Evolutionary conservation across 2,329 filamentous ascomycete species (phyloP).

Genomic region (Beauveria australis): DNA sequence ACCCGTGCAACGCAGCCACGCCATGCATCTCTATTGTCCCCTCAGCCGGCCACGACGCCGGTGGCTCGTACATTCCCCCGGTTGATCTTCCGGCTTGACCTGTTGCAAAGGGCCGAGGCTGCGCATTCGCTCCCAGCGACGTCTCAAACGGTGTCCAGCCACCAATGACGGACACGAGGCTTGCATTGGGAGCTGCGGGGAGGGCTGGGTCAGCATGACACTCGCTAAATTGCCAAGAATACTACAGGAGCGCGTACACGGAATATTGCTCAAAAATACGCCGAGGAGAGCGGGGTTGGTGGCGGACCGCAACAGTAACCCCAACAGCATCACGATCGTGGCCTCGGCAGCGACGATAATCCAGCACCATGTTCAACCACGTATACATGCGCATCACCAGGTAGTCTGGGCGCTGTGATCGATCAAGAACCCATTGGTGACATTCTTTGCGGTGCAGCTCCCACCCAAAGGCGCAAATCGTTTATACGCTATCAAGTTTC

Average conservation of each 20-base stretch:
- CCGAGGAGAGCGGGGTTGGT: constrained; percentile 21
- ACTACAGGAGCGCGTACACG: constrained; percentile 8
- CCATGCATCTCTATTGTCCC: constrained; percentile 9
- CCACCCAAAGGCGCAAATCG: constrained; percentile 30
- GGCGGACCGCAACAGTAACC: constrained; percentile 30
- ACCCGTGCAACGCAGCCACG: constrained; percentile 8
- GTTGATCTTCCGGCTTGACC: constrained; percentile 13
- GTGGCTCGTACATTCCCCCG: constrained; percentile 19
- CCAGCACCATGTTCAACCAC: constrained; percentile 40
- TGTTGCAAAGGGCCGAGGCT: constrained; percentile 21
- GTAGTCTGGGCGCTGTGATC: constrained; percentile 26
- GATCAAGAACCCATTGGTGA: constrained; percentile 23
- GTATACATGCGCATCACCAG: constrained; percentile 39
- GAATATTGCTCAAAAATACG: constrained; percentile 21
- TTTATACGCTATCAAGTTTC: constrained; percentile 17
- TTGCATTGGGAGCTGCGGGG: constrained; percentile 20
- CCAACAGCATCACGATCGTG: constrained; percentile 37
- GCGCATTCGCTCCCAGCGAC: constrained; percentile 19
- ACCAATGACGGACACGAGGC: constrained; percentile 24
- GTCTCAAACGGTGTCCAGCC: constrained; percentile 24
- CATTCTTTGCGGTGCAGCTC: constrained; percentile 15
- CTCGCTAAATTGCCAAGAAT: not conserved
- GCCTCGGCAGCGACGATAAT: constrained; percentile 29
- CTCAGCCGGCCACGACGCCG: constrained; percentile 16
- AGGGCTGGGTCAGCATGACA: not conserved